These are phyloP conservation scores for Kodamaea nitidulidarum DNA, from an alignment of 805 yeast species.

Conservation along the genomic window DNA sequence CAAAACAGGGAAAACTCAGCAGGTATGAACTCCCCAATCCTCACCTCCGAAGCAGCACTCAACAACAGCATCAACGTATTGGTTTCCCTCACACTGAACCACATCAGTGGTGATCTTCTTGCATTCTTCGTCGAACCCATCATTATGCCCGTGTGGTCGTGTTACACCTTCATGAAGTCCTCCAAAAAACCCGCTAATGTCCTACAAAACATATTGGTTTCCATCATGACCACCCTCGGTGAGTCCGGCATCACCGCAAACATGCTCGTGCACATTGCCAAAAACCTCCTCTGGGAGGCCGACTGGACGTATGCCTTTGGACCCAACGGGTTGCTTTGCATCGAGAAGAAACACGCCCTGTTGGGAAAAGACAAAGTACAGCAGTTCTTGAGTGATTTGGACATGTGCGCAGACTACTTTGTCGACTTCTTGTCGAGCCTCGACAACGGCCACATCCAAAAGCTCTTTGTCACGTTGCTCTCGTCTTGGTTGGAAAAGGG, in stretches of 20 bases:
- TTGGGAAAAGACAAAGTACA: constrained; percentile 19
- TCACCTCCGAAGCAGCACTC: constrained; percentile 48
- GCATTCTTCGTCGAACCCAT: constrained; percentile 28
- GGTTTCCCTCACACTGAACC: constrained; percentile 52
- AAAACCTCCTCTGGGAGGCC: constrained; percentile 30
- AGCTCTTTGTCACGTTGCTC: constrained; percentile 48
- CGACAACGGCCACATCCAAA: constrained; percentile 44
- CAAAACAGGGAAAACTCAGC: too few relatives aligned
- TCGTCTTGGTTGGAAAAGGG: constrained; percentile 55
- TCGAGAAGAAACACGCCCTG: constrained; percentile 11
- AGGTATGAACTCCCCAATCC: too few relatives aligned
- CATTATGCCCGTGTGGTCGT: constrained; percentile 41
- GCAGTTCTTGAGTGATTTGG: constrained; percentile 26
- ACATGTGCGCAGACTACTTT: constrained; percentile 22
- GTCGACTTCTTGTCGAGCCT: constrained; percentile 46
- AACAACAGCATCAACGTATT: constrained; percentile 64
- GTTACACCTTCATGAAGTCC: constrained; percentile 32
- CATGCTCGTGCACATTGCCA: constrained; percentile 29
- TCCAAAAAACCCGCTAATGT: constrained; percentile 31
- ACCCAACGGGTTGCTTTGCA: constrained; percentile 35
- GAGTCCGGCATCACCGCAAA: constrained; percentile 16
- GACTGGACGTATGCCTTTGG: constrained; percentile 43
- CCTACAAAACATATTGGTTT: constrained; percentile 34
- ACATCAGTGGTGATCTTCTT: constrained; percentile 23
- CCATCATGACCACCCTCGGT: constrained; percentile 27